phyloP scores from a whole-genome alignment of 1,284 basidiomycete genomes.

The Trichosporon asahii region DNA sequence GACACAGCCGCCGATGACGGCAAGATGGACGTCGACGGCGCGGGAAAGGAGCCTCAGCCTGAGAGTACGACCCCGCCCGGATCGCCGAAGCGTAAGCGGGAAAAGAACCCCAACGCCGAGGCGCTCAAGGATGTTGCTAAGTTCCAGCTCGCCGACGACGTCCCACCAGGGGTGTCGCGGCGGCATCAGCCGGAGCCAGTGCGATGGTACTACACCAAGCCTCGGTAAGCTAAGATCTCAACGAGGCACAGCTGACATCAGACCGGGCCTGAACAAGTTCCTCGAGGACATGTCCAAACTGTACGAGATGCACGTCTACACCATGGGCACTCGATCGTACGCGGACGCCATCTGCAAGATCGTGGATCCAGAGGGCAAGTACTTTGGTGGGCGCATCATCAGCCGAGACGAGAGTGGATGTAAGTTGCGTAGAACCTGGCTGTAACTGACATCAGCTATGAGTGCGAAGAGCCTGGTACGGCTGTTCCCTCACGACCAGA shows the following conservation, averaged over 20 bases:
- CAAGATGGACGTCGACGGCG: constrained; percentile 1
- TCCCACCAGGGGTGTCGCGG: constrained; percentile 54
- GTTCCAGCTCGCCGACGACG: constrained; percentile 80
- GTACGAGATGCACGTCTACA: constrained; percentile 99
- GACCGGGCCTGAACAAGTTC: constrained; percentile 82
- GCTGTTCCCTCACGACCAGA: constrained; percentile 91
- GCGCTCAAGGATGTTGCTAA: constrained; percentile 72
- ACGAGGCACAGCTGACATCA: constrained; percentile 53
- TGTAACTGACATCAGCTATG: constrained; percentile 32
- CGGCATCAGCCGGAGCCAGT: constrained; percentile 43
- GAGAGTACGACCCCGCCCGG: constrained; percentile 25
- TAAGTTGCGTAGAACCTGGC: constrained; percentile 21
- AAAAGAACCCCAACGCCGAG: constrained; percentile 46
- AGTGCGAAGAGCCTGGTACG: constrained; percentile 78
- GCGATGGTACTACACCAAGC: constrained; percentile 95
- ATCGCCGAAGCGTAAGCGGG: constrained; percentile 24
- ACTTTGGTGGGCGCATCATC: constrained; percentile 83
- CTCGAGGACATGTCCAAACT: constrained; percentile 66
- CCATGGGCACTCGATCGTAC: constrained; percentile 97
- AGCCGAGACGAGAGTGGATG: constrained; percentile 94
- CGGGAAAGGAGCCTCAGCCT: constrained; percentile 41
- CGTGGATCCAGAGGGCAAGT: constrained; percentile 80
- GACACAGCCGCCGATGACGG: constrained; percentile 43
- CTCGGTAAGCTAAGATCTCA: constrained; percentile 63
- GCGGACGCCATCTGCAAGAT: constrained; percentile 91